Evolutionary conservation across 2,329 filamentous ascomycete genomes (phyloP).

Genomic region (Alternaria infectoria): DNA sequence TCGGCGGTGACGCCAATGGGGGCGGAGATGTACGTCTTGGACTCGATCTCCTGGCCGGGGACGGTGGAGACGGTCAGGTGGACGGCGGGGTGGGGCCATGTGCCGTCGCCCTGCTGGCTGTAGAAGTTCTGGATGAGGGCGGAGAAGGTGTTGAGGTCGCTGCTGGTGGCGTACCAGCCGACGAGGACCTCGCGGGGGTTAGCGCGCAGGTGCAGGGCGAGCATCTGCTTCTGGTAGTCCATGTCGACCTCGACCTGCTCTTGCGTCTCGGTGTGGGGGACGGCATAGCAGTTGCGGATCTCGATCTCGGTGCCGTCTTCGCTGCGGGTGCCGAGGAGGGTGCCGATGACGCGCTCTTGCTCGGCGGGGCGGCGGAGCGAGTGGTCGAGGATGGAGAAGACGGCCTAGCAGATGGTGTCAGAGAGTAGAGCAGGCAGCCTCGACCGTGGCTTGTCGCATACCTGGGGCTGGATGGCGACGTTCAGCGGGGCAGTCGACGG

Average conservation of each 20-base stretch:
- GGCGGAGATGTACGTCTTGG: constrained; percentile 91
- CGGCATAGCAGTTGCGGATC: constrained; percentile 95
- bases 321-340: constrained; percentile 87
- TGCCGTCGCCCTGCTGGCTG: constrained; percentile 93
- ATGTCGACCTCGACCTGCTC: constrained; percentile 99
- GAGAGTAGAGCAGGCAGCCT: constrained; percentile 7
- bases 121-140: constrained; percentile 99
- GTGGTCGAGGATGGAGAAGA: constrained; percentile 80
- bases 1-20: constrained; percentile 95
- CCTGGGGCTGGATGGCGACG: constrained; percentile 95
- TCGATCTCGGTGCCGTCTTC: constrained; percentile 98
- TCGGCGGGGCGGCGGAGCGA: constrained; percentile 89
- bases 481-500: constrained; percentile 88
- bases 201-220: constrained; percentile 90
- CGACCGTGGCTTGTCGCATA: constrained; percentile 53
- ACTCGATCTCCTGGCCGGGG: constrained; percentile 85
- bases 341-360: constrained; percentile 95
- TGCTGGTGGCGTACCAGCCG: constrained; percentile 97
- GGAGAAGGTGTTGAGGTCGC: constrained; percentile 97
- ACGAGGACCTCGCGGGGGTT: constrained; percentile 92
- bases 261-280: constrained; percentile 96
- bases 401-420: constrained; percentile 53
- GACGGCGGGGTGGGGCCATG: constrained; percentile 95
- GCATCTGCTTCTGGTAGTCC: constrained; percentile 99
- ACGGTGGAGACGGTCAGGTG: constrained; percentile 94